phyloP scores from a whole-genome alignment of 1,139 yeast species.

The Pneumocystis wakefieldiae region DNA sequence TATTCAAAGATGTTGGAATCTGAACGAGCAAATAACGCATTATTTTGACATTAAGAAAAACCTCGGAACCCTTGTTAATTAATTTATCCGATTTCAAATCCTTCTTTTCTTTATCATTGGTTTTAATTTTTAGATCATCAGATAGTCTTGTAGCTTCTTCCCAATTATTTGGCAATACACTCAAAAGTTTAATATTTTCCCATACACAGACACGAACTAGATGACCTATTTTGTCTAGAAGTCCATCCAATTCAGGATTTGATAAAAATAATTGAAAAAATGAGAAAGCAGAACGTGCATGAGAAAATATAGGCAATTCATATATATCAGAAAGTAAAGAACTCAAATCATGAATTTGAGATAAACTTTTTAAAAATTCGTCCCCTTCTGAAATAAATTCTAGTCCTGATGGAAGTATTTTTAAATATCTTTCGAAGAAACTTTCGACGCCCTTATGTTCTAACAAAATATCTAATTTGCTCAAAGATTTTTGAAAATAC shows the following conservation, averaged over 20 bases:
- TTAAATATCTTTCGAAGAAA: conserved; percentile 8
- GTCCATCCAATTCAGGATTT: conserved; percentile 7
- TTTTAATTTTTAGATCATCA: conserved; percentile 13
- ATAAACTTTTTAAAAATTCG: conserved; percentile 13
- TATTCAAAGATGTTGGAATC: conserved; percentile 19
- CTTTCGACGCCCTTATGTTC: conserved; percentile 8
- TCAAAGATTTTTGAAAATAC: conserved; percentile 6
- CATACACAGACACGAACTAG: conserved; percentile 15
- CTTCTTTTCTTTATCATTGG: conserved; percentile 17
- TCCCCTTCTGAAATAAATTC: neutral
- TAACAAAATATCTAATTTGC: neutral
- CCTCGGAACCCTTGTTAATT: conserved; percentile 15
- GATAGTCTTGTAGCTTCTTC: conserved; percentile 14
- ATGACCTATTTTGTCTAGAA: conserved; percentile 12
- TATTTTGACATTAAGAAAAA: conserved; percentile 19
- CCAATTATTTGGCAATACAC: conserved; percentile 14
- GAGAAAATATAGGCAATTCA: conserved; percentile 13
- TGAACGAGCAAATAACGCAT: conserved; percentile 21
- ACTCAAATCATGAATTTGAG: conserved; percentile 13
- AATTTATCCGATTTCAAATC: conserved; percentile 18
- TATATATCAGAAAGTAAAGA: conserved; percentile 14
- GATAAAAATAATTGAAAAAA: conserved; percentile 14
- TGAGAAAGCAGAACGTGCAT: conserved; percentile 10
- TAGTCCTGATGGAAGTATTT: neutral
- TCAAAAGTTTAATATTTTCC: conserved; percentile 14